These are phyloP conservation scores for Trametes elegans DNA, from an alignment of 768 basidiomycete genomes.

Conservation along the genomic window DNA sequence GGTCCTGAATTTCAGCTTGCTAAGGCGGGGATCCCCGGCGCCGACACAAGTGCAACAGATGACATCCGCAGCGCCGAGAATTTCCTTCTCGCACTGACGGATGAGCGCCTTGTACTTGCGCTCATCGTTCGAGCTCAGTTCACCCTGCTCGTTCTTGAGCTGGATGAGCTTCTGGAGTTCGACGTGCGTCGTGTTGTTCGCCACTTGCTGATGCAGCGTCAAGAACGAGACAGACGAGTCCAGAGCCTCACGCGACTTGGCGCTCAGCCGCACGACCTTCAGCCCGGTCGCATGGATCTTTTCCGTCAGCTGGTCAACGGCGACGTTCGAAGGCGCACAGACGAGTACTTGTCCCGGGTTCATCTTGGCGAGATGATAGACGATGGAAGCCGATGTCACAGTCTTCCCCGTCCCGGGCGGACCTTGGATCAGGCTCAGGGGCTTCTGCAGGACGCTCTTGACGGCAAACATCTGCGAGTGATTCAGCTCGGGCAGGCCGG, in stretches of 20 bases:
- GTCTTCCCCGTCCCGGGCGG: constrained; percentile 99
- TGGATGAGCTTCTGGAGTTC: constrained; percentile 98
- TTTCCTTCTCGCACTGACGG: constrained; percentile 96
- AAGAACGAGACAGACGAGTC: constrained; percentile 95
- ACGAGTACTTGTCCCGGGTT: constrained; percentile 99
- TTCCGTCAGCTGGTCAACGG: constrained; percentile 98
- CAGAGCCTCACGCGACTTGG: constrained; percentile 96
- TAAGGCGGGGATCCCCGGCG: constrained; percentile 92
- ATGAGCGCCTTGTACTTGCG: constrained; percentile 97
- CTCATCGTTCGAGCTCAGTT: constrained; percentile 94
- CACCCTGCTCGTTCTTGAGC: constrained; percentile 96
- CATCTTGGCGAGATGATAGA: constrained; percentile 99
- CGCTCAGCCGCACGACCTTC: constrained; percentile 96
- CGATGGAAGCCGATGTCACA: constrained; percentile 97
- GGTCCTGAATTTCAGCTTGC: constrained; percentile 97
- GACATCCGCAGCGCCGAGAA: constrained; percentile 90
- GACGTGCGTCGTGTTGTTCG: constrained; percentile 92
- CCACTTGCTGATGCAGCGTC: constrained; percentile 95
- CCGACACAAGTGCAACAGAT: constrained; percentile 99
- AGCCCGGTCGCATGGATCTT: constrained; percentile 99
- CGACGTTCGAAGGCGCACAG: constrained; percentile 98
- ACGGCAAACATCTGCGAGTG: constrained; percentile 99
- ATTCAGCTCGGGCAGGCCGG: constrained; percentile 95
- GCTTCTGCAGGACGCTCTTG: constrained; percentile 98
- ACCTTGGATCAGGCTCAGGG: constrained; percentile 95